Base-by-base conservation (phyloP, 2,329 filamentous ascomycete genomes). In the Sporothrix schenckii region DNA sequence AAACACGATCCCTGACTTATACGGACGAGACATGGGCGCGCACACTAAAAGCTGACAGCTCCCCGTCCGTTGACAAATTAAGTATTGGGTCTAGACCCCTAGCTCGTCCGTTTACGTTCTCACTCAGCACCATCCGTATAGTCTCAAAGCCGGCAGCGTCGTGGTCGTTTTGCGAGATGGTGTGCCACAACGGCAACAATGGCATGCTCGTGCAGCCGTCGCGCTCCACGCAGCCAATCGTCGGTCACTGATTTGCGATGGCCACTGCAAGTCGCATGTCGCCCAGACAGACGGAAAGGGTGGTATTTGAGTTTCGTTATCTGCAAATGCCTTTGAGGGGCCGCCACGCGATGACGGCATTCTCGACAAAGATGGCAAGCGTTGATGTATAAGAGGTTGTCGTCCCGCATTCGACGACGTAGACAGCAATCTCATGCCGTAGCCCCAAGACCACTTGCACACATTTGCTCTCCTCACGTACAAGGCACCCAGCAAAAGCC, bases 21-120 rank as follows among this genome's bases (percentile, higher is more conserved):
- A 66, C 63, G 63, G 47, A 53, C 47, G 41, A 21, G 63, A 49
- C 63, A 66, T 66, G 41, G 16, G 52, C 52, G 27, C 11, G 24
- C 14, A 16, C 52, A 30, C 52, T 54, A 54, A 54, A 54, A 30
- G 52, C 52, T 54, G 52, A 54, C 49, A 50, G 19, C 6, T 21
- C 19, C 6, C 34, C 34, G 34, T 34, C 34, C 34, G 41, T 44
- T 49, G 47, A 50, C 49, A 50, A 50, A 50, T n/a, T 11, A 44
- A 5, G 41, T 3, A 16, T 16, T 16, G 41, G 41, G 41, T 4
- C 41, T 34, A 34, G 34, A 34, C 34, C 34, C 34, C 6, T 2
- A 30, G 27, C 27, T 30, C 27, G 44, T 13, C 44, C 44, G 44
- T 47, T 49, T 16, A 49, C 44, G 14, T 16, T 16, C 44, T 49